These are phyloP conservation scores for Ceratocystis huliohia DNA, from an alignment of 2,329 filamentous ascomycete species.

Conservation along the genomic window DNA sequence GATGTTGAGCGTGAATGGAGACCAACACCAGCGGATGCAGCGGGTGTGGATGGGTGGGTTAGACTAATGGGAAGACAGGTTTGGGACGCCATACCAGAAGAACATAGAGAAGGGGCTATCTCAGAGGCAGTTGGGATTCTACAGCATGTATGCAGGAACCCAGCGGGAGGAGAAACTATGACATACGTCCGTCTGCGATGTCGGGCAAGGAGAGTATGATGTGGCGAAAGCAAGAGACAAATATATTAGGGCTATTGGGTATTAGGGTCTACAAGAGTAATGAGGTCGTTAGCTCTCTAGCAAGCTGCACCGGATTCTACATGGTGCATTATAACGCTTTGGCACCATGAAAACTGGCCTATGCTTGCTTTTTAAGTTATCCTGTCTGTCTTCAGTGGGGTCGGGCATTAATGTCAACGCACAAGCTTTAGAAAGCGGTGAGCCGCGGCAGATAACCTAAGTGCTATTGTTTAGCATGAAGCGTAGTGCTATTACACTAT, in stretches of 20 bases:
- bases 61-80: conserved; percentile 49
- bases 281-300: too few relatives aligned
- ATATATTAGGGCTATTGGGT: background rate
- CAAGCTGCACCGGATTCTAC: too few relatives aligned
- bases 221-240: conserved; percentile 25
- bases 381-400: background rate
- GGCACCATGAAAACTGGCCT: background rate
- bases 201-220: conserved; percentile 31
- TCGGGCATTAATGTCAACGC: conserved; percentile 2
- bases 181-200: conserved; percentile 43
- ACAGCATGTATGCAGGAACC: conserved; percentile 37
- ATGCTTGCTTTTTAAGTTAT: background rate
- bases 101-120: conserved; percentile 40
- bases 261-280: too few relatives aligned
- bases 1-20: conserved; percentile 50
- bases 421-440: background rate
- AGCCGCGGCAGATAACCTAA: background rate
- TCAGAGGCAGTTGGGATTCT: conserved; percentile 43
- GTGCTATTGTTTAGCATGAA: background rate
- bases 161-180: conserved; percentile 40
- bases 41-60: conserved; percentile 54
- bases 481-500: background rate
- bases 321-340: background rate
- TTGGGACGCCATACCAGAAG: conserved; percentile 39
- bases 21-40: conserved; percentile 45